Base-by-base conservation (phyloP, 2,329 filamentous ascomycete genomes). In the Pseudogymnoascus sp. region DNA sequence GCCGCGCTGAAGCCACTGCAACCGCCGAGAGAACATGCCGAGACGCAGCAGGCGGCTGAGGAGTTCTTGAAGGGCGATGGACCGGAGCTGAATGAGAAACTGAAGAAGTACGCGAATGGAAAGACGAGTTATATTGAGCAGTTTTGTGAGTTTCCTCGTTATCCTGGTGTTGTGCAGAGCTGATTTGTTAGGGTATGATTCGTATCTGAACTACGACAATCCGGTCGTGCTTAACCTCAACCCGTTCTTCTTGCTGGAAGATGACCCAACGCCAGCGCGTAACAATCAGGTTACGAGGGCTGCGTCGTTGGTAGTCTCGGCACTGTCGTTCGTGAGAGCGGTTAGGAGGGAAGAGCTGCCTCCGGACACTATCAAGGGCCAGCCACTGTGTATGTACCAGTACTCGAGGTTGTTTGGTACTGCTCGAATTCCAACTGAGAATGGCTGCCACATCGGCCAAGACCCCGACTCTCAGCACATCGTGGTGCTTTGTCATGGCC, bases 51-150 rank as follows among this genome's bases (percentile, higher is more conserved):
- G 64, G 90, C 93, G 0, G 87, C 96, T 0, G 80, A 87, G 9
- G 91, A 96, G 31, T 97, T 97, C 67, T 75, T 97, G 40, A 86
- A 82, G 68, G 78, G 81, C 0, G 92, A 97, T 65, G 94, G 94
- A 0, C 90, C 89, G 0, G 85, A 88, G 52, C 77, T 99, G 58
- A 92, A 99, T 72, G 90, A 94, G 64, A 92, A 88, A 74, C 77
- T 97, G 62, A 94, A 92, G 78, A 86, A 87, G 69, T 99, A 97
- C 78, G 92, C 94, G 7, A 86, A 85, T 58, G 91, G 89, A 48
- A 93, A 92, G 76, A 90, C 90, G 37, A 97, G 93, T 75, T 99
- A 97, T 72, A 97, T 99, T 69, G 94, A 97, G 73, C 94, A 99
- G 71, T 99, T 99, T 70, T 99, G 93, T 96, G 83, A 72, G 90